A percentile compares a stretch with the other conserved stretches of the same genome.
These are phyloP conservation scores for Carex myosuroides DNA, from an alignment of 176 grass and related monocot genomes.

Conservation along the genomic window DNA sequence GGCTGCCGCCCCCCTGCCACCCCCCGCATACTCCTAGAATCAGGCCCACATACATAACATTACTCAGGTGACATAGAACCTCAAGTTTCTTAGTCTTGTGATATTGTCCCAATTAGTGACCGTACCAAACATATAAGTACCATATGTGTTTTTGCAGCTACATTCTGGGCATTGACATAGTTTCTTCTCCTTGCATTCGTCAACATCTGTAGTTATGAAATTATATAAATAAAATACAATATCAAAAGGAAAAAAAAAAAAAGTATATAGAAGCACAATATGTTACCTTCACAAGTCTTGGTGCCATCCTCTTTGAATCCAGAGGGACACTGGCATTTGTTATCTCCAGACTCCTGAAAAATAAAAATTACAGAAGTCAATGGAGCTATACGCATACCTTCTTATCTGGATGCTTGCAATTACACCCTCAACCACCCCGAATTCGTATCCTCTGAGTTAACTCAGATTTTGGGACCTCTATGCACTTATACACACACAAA, in stretches of 20 bases:
- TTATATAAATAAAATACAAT: neutral
- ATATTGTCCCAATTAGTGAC: no score
- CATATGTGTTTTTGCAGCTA: constrained; percentile 40
- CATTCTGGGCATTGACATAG: constrained; percentile 34
- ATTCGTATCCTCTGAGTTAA: no score
- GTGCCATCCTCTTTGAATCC: constrained; percentile 29
- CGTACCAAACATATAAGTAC: neutral
- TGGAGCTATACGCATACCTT: neutral
- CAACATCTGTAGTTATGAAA: constrained; percentile 21
- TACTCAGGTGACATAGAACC: no score
- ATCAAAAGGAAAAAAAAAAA: neutral
- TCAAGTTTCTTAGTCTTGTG: no score
- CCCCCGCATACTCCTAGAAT: no score
- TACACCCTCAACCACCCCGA: neutral
- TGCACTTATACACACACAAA: neutral
- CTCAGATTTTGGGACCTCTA: neutral
- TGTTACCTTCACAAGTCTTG: constrained; percentile 27
- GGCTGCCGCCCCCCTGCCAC: no score
- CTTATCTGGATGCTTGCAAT: neutral
- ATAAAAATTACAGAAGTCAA: neutral
- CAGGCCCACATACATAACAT: no score
- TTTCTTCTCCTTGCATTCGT: constrained; percentile 38
- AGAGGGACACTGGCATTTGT: constrained; percentile 25
- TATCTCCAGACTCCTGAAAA: constrained; percentile 19
- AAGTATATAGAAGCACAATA: neutral